These are phyloP conservation scores for Tetrapisispora fleetii DNA, from an alignment of 805 yeast genomes.

Conservation along the genomic window DNA sequence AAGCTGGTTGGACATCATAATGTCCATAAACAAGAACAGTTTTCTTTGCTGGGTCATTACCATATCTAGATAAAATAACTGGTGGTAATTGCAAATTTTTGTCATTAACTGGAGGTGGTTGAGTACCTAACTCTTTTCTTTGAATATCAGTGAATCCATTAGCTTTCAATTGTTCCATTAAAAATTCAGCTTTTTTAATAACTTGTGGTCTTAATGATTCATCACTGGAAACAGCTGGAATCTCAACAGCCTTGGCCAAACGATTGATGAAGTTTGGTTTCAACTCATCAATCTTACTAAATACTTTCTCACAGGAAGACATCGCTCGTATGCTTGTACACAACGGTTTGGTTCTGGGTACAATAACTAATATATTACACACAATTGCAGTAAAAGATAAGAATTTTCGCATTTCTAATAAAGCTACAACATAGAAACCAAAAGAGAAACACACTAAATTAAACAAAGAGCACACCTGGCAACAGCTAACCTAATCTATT, in stretches of 20 bases:
- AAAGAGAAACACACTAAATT: not conserved
- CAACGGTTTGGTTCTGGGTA: not conserved
- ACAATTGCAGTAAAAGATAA: not conserved
- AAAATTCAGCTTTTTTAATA: conserved; percentile 78
- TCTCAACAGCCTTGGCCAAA: conserved; percentile 76
- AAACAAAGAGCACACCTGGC: too few relatives aligned
- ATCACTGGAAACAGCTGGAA: conserved; percentile 91
- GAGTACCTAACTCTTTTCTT: conserved; percentile 73
- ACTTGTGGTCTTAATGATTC: conserved; percentile 82
- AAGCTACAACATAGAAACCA: not conserved
- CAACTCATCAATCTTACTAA: conserved; percentile 59
- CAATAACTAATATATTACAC: not conserved
- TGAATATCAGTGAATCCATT: conserved; percentile 80
- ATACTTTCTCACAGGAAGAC: conserved; percentile 19
- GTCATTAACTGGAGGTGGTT: conserved; percentile 81
- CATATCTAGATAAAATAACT: conserved; percentile 82
- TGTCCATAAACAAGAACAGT: conserved; percentile 92
- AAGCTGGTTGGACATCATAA: conserved; percentile 97
- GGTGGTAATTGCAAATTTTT: conserved; percentile 76
- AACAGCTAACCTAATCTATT: too few relatives aligned
- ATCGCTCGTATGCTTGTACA: not conserved
- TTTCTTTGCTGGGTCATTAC: conserved; percentile 72
- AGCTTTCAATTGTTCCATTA: conserved; percentile 53
- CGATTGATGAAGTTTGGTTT: conserved; percentile 66
- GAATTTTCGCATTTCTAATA: not conserved